Evolutionary conservation across 371 early-diverging fungal species (phyloP).

Genomic region (Mucor mucedo): DNA sequence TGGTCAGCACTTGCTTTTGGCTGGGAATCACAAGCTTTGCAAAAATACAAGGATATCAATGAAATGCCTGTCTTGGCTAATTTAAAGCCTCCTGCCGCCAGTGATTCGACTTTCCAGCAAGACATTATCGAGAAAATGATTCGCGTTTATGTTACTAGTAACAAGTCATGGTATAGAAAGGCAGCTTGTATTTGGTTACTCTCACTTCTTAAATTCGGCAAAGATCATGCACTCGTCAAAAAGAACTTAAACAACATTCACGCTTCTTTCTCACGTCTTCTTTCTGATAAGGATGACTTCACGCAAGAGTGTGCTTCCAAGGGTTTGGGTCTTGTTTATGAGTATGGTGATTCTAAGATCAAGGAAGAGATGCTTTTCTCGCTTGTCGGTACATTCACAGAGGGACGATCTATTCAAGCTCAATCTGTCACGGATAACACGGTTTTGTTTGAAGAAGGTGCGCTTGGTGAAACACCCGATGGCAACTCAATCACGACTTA

Average conservation of each 20-base stretch:
- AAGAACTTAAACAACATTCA: conserved; percentile 64
- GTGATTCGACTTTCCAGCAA: conserved; percentile 18
- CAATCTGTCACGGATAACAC: conserved; percentile 82
- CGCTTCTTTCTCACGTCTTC: conserved; percentile 73
- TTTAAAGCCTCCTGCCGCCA: conserved; percentile 2
- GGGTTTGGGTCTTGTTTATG: conserved; percentile 87
- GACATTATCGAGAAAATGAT: conserved; percentile 60
- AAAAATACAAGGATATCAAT: conserved; percentile 68
- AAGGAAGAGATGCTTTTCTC: conserved; percentile 69
- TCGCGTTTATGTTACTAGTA: conserved; percentile 50
- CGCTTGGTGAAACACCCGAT: conserved; percentile 82
- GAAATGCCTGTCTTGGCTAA: conserved; percentile 38
- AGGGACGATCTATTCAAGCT: conserved; percentile 59
- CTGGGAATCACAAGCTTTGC: conserved; percentile 73
- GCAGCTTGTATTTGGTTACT: conserved; percentile 87
- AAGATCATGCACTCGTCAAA: conserved; percentile 51
- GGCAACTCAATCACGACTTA: conserved; percentile 84
- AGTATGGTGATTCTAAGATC: conserved; percentile 76
- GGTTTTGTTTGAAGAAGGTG: conserved; percentile 73
- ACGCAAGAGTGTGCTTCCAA: conserved; percentile 87
- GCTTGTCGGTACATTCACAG: conserved; percentile 66
- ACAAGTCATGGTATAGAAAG: conserved; percentile 72
- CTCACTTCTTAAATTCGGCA: conserved; percentile 81
- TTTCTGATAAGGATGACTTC: conserved; percentile 84
- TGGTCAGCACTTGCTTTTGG: conserved; percentile 72